Base-by-base conservation (phyloP, 495 filamentous ascomycete species). In the Lophium mytilinum region DNA sequence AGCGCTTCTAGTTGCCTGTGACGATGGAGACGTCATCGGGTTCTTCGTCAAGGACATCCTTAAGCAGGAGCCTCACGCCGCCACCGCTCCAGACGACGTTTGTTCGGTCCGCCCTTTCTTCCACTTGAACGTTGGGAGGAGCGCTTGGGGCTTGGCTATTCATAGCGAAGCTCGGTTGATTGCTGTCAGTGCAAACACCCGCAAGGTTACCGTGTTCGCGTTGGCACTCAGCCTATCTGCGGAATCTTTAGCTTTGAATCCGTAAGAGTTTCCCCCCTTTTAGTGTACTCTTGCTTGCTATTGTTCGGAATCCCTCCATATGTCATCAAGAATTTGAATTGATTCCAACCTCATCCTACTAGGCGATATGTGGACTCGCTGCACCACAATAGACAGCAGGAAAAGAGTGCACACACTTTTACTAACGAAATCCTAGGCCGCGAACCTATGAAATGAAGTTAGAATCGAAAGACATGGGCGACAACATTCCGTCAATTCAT, bases 71-170 rank as follows among this genome's bases (percentile, higher is more conserved):
- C 56, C n/a, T 7, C 17, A n/a, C 35, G 66, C 64, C 6, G 30
- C 18, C 15, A 62, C 36, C 10, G 15, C 19, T 21, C 17, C 12
- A 37, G 47, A 9, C 9, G 19, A 48, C 19, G 42, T 52, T 37
- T 50, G 56, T 34, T 47, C 72, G 18, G 66, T 60, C 47, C 68
- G 70, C 49, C 76, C 83, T 0, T 87, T 91, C 67, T 88, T 94
- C 55, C 79, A 82, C 62, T 78, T 85, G 52, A 86, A 85, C 69
- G 89, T 96, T 17, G 80, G 77, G 1, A 71, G 66, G 24, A 91
- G 87, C 56, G 92, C 89, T 4, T 98, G 93, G 93, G 93, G 93
- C 0, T 66, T 98, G 37, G 88, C 92, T 7, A 79, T 93, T 12
- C 92, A 97, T 63, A 81, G 84, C 59, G 75, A 83, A 57, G 84